Percentiles rank a stretch among this genome's conserved stretches.
Conservation (phyloP, 1,139 yeast genomes). For the Kurtzmaniella quercitrusa region DNA sequence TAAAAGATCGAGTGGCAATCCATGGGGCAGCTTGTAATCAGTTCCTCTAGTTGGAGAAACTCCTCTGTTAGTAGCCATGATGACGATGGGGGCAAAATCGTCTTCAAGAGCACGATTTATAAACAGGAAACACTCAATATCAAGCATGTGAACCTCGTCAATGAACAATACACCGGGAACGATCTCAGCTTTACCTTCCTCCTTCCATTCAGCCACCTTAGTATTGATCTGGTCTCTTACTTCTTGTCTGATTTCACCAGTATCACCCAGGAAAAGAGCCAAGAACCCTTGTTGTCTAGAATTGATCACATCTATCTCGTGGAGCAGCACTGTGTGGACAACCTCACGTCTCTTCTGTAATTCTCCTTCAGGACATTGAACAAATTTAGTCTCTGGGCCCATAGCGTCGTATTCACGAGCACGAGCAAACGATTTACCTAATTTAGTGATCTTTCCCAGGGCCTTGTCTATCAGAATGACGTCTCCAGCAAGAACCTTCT, state of each 20-base stretch:
- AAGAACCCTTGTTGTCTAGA: slow-evolving; percentile 97
- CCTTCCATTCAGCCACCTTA: slow-evolving; percentile 98
- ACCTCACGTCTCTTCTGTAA: slow-evolving; percentile 92
- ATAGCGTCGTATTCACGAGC: slow-evolving; percentile 98
- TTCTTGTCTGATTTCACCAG: slow-evolving; percentile 95
- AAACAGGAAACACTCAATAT: slow-evolving; percentile 93
- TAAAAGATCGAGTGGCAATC: slow-evolving; percentile 88
- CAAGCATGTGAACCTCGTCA: slow-evolving; percentile 98
- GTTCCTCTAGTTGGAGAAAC: slow-evolving; percentile 91
- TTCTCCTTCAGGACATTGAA: slow-evolving; percentile 98
- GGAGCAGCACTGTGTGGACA: slow-evolving; percentile 92
- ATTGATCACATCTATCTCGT: slow-evolving; percentile 97
- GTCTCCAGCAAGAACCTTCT: slow-evolving; percentile 96
- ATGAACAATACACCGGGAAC: slow-evolving; percentile 98
- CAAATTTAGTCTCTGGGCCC: slow-evolving; percentile 98
- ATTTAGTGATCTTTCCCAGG: slow-evolving; percentile 85
- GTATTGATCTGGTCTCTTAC: slow-evolving; percentile 96
- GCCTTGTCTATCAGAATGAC: slow-evolving; percentile 95
- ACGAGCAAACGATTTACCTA: slow-evolving; percentile 93
- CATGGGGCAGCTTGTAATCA: slow-evolving; percentile 91
- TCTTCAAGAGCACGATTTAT: slow-evolving; percentile 95
- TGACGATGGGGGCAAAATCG: slow-evolving; percentile 93
- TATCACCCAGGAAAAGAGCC: slow-evolving; percentile 94
- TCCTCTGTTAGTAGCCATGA: slow-evolving; percentile 98
- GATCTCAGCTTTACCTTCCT: slow-evolving; percentile 98